Conservation (phyloP, 805 yeast species). For the Nadsonia fulvescens region DNA sequence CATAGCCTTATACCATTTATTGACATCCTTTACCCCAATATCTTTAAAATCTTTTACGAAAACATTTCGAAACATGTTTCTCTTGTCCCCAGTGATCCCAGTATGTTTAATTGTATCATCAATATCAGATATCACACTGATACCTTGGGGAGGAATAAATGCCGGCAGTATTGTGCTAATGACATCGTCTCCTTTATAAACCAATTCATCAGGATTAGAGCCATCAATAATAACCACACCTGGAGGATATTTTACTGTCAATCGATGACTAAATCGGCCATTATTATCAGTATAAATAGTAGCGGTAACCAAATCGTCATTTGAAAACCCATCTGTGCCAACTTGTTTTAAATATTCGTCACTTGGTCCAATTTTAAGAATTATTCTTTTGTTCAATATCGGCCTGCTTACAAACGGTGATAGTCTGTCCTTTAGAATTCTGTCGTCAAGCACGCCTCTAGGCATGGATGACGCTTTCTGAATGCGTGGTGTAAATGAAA, state of each 20-base stretch:
- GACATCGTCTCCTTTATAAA: constrained; percentile 24
- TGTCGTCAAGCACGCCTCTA: constrained; percentile 20
- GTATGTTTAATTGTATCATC: constrained; percentile 89
- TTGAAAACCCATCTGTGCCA: too few species aligned
- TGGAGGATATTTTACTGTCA: constrained; percentile 45
- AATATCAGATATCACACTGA: constrained; percentile 72
- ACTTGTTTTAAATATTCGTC: too few species aligned
- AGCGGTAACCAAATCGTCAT: constrained; percentile 14
- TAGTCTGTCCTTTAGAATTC: constrained; percentile 41
- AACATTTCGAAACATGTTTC: constrained; percentile 64
- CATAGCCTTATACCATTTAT: constrained; percentile 49
- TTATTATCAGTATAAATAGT: constrained; percentile 32
- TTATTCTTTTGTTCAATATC: constrained; percentile 37
- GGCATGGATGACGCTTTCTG: background rate
- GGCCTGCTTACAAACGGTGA: constrained; percentile 53
- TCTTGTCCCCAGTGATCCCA: constrained; percentile 77
- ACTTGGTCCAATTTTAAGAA: constrained; percentile 37
- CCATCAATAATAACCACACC: constrained; percentile 23
- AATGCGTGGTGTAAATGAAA: background rate
- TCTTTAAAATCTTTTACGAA: constrained; percentile 45
- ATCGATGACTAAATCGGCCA: constrained; percentile 44
- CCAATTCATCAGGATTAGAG: constrained; percentile 9
- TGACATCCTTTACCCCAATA: constrained; percentile 62
- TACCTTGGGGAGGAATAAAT: constrained; percentile 33
- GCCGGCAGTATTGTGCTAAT: too few species aligned